Evolutionary conservation across 371 early-diverging fungal genomes (phyloP), one percentile per base, ranked within the genome.

Genomic region (Haplosporangium sp.): DNA sequence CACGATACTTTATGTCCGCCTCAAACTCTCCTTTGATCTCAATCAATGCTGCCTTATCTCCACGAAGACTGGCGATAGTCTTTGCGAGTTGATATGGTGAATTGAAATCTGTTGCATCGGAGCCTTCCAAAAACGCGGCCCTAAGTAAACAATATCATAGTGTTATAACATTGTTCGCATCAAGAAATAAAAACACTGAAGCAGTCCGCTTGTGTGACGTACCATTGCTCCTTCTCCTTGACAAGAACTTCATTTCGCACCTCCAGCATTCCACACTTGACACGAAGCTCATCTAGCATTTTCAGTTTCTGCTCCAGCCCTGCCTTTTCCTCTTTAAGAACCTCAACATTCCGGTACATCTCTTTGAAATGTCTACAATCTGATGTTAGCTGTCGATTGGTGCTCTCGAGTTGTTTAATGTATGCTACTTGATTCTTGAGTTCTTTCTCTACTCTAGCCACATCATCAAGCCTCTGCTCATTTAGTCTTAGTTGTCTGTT

Each of bases 221-320:
- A 78, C 83, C 83, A 83, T 50, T 83, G 83, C 44, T 69, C 61
- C 44, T 82, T 76, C 40, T 85, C 84, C 45, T 82, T 77, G n/a
- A 58, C 63, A 15, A 84, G 60, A 10, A 83, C 65, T 0, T 82
- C 77, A 34, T 82, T 85, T 56, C 85, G 74, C 4, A 83, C 77
- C 61, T 86, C 84, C 5, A 83, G 62, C 56, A 61, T 74, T 1
- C 72, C 72, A 11, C 78, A 75, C 17, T 76, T 67, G 42, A 69
- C 58, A 8, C 84, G 72, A n/a, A 86, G 67, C 9, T 82, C 72
- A 38, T 74, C 75, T 53, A 83, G 45, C 67, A 71, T 57, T 53
- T 69, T 71, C 10, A 84, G 64, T 38, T 79, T 67, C 34, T 77
- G 71, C 45, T 78, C 61, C 45, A 86, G 50, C 19, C 52, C 72